Percentiles rank a stretch among this genome's conserved stretches.
phyloP scores from a whole-genome alignment of 305 asterid genomes.

The Plantago rigida region DNA sequence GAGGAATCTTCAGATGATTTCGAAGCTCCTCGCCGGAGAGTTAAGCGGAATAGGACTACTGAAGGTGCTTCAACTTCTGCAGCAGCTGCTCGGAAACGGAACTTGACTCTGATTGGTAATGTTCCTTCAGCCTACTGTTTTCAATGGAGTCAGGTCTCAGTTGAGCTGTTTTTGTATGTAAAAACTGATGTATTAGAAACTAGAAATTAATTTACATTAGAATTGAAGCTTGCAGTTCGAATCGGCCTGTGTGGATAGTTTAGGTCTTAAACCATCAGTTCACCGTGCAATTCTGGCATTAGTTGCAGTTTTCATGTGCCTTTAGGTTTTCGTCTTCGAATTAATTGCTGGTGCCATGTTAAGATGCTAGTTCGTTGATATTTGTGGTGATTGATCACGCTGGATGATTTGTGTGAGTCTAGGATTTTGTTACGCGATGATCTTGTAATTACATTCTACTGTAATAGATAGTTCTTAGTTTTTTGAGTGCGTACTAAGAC shows the following conservation, averaged over 20 bases:
- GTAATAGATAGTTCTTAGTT: background rate
- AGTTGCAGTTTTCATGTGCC: background rate
- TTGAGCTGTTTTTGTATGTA: slow-evolving; percentile 17
- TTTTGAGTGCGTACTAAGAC: background rate
- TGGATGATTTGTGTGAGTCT: no score
- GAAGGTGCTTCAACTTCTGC: slow-evolving; percentile 57
- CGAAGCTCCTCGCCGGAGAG: slow-evolving; percentile 49
- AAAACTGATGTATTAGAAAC: background rate
- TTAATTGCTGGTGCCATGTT: no score
- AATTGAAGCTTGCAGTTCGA: no score
- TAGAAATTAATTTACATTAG: no score
- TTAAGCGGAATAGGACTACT: slow-evolving; percentile 49
- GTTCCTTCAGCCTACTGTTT: slow-evolving; percentile 1
- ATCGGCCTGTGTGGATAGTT: no score
- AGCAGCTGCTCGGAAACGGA: slow-evolving; percentile 36
- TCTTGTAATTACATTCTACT: background rate
- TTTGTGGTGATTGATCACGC: background rate
- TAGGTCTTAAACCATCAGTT: background rate
- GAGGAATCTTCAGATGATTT: slow-evolving; percentile 75
- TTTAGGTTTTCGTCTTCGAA: background rate
- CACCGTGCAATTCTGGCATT: slow-evolving; percentile 8
- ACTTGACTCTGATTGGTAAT: slow-evolving; percentile 59
- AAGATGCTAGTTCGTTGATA: background rate
- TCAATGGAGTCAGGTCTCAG: slow-evolving; percentile 1
- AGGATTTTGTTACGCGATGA: background rate